A percentile compares a stretch with the other conserved stretches of the same genome.
Evolutionary conservation across 2,329 filamentous ascomycete species (phyloP).

Genomic region (Xylaria sp.): DNA sequence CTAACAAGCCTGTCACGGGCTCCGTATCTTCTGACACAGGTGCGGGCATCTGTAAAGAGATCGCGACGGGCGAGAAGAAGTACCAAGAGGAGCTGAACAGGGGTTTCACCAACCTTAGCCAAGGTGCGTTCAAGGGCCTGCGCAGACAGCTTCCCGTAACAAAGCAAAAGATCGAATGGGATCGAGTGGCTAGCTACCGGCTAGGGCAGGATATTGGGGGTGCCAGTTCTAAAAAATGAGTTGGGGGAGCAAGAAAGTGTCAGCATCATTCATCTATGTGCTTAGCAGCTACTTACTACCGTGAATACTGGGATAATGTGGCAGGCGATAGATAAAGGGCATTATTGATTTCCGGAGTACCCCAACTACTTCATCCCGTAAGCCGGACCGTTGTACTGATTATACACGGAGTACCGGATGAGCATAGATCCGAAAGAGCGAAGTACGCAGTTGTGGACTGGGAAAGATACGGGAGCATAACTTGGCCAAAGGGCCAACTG

Average conservation of each 20-base stretch:
- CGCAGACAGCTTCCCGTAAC: conserved; percentile 95
- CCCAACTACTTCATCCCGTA: conserved; percentile 6
- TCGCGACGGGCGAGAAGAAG: conserved; percentile 83
- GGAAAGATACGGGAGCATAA: background rate
- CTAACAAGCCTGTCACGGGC: conserved; percentile 78
- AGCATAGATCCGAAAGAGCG: conserved; percentile 17
- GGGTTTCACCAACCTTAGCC: conserved; percentile 87
- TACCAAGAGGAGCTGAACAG: conserved; percentile 97
- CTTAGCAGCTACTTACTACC: conserved; percentile 24
- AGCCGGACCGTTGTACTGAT: background rate
- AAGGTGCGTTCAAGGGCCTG: conserved; percentile 94
- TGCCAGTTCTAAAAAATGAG: conserved; percentile 67
- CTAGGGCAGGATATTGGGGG: conserved; percentile 83
- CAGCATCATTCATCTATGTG: conserved; percentile 30
- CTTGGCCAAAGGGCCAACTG: too few species aligned
- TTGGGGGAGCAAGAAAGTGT: conserved; percentile 19
- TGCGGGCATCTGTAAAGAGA: conserved; percentile 78
- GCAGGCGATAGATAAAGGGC: conserved; percentile 19
- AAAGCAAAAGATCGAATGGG: conserved; percentile 99
- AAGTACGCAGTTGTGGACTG: background rate
- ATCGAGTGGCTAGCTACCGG: conserved; percentile 94
- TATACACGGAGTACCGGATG: conserved; percentile 22
- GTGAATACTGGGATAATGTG: conserved; percentile 24
- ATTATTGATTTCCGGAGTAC: conserved; percentile 16
- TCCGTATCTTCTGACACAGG: conserved; percentile 72